Evolutionary conservation across 345 rosid species (phyloP).

Genomic region (Lepidium sativum): DNA sequence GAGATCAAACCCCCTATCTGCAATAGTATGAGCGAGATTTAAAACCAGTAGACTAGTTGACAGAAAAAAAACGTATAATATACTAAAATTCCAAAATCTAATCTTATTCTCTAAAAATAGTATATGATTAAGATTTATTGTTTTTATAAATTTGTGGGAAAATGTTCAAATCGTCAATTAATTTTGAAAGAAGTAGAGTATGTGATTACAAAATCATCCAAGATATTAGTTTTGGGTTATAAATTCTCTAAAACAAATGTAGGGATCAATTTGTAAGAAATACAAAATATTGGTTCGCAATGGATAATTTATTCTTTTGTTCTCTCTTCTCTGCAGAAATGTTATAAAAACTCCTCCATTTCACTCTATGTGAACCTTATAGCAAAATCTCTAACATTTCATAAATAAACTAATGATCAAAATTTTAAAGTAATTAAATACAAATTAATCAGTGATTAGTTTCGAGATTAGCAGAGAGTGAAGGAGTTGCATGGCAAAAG

Average conservation of each 20-base stretch:
- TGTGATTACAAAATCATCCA: not conserved
- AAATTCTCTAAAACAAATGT: not conserved
- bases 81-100: not conserved
- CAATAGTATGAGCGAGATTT: too few relatives aligned
- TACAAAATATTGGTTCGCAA: not conserved
- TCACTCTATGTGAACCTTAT: constrained; percentile 7
- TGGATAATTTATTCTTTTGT: not conserved
- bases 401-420: not conserved
- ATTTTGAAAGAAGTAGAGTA: not conserved
- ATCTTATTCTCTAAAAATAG: not conserved
- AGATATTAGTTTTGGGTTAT: not conserved
- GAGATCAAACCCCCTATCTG: too few relatives aligned
- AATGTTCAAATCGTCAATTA: too few relatives aligned
- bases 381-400: constrained; percentile 18
- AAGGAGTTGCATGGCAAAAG: constrained; percentile 20
- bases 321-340: not conserved
- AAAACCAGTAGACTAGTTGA: too few relatives aligned
- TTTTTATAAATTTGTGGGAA: not conserved
- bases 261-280: not conserved
- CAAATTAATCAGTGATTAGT: not conserved
- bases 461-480: not conserved
- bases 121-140: not conserved
- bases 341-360: constrained; percentile 21
- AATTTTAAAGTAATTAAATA: not conserved
- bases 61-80: not conserved